Evolutionary conservation across 192 early-diverging fungal genomes (phyloP), one percentile per base, ranked within the genome.

Genomic region (Linnemannia exigua): DNA sequence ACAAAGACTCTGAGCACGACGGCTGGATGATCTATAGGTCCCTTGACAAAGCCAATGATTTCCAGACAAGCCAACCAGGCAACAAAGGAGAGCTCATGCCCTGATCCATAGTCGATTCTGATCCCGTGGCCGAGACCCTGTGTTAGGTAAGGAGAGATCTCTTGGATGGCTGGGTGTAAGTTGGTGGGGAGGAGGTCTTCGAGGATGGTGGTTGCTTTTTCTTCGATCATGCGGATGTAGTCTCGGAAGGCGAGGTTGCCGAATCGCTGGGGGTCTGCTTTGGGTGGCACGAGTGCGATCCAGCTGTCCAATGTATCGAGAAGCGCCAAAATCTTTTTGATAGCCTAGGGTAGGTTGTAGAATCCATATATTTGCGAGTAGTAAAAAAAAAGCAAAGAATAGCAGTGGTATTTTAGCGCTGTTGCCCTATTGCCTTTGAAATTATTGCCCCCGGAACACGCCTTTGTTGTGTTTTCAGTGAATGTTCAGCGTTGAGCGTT

Each of bases 61-160:
- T 92, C 91, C 46, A 99, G 88, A 79, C 95, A 96, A 76, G 91
- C 90, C 47, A 99, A 88, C 93, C 94, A 99, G 14, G 93, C 91
- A 4, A 94, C 87, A 87, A 99, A 99, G 37, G 92, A 92, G 35
- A 98, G 89, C 87, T 99, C 99, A 82, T 99, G 99, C 19, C 99
- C 99, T 38, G 94, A 96, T 22, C 99, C 99, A 85, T 99, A 99
- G 88, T 99, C 99, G 25, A 99, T 96, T 20, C 99, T 92, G 4
- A 93, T 96, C 12, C 89, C 91, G 82, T 99, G 94, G 2, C 99
- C 99, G 92, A 99, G 98, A 16, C 89, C 81, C 33, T 89, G 90
- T 0, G 77, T 88, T 44, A 98, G 89, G 78, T 99, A 99, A 33
- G 93, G 82, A 0, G 74, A 80, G 8, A 98, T 84, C 89, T 99